Percentiles rank a stretch among this genome's conserved stretches.
Conservation (phyloP, 495 filamentous ascomycete genomes). For the Evansstolkia leycettana region DNA sequence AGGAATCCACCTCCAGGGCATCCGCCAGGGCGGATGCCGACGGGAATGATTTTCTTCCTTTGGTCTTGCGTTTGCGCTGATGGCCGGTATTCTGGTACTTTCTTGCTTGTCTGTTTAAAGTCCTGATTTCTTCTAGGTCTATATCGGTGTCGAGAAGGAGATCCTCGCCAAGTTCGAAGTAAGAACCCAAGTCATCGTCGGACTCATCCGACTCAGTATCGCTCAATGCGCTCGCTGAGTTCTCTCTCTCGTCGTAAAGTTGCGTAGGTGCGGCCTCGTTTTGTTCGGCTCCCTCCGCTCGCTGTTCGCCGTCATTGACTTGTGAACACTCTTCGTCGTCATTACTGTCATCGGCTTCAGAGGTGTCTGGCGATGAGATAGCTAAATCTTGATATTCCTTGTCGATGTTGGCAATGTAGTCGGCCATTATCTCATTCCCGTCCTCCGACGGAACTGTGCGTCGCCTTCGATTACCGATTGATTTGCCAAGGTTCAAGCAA, state of each 20-base stretch:
- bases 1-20: conserved; percentile 44
- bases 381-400: conserved; percentile 18
- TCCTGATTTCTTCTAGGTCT: background rate
- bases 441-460: conserved; percentile 4
- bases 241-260: background rate
- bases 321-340: background rate
- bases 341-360: background rate
- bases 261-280: too few relatives aligned
- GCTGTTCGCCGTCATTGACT: background rate
- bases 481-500: background rate
- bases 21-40: conserved; percentile 54
- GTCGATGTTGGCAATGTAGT: conserved; percentile 67
- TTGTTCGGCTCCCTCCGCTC: background rate
- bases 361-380: conserved; percentile 1
- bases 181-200: conserved; percentile 3
- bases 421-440: conserved; percentile 49
- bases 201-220: background rate
- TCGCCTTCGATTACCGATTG: conserved; percentile 1
- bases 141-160: background rate
- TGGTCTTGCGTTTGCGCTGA: background rate
- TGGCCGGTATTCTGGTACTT: too few relatives aligned
- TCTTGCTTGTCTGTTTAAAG: background rate
- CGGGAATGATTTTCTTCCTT: conserved; percentile 31
- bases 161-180: conserved; percentile 6
- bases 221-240: background rate